phyloP scores from a whole-genome alignment of 345 rosid species.

The Jatropha curcas region DNA sequence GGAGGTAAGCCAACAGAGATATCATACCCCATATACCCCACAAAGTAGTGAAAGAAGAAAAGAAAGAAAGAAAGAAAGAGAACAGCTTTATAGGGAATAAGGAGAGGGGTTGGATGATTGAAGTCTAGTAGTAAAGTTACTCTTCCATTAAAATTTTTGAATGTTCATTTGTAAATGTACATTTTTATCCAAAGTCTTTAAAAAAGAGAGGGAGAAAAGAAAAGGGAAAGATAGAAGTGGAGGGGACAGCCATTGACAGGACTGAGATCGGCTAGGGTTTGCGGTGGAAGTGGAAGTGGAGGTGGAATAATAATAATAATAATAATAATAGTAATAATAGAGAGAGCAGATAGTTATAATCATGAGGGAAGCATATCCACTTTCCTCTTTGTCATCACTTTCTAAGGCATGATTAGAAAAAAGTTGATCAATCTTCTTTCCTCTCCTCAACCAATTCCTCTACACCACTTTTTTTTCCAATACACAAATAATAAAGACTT shows the following conservation, averaged over 20 bases:
- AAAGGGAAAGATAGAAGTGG: conserved; percentile 14
- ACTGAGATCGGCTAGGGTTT: conserved; percentile 43
- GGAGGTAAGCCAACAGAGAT: conserved; percentile 30
- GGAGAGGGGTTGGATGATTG: conserved; percentile 53
- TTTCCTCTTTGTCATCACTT: conserved; percentile 85
- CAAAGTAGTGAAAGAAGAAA: conserved; percentile 27
- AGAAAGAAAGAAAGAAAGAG: conserved; percentile 22
- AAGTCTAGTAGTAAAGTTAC: conserved; percentile 35
- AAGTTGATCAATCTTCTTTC: conserved; percentile 56
- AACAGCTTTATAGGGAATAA: conserved; percentile 60
- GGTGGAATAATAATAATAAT: conserved; percentile 43
- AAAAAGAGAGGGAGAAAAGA: not conserved
- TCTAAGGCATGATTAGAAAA: conserved; percentile 82
- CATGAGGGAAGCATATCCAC: conserved; percentile 69
- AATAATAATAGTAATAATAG: not conserved
- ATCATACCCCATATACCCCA: conserved; percentile 37
- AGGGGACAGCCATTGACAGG: conserved; percentile 37
- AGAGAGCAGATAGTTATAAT: conserved; percentile 54
- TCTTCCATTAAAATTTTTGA: conserved; percentile 18
- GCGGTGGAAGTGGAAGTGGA: conserved; percentile 54
- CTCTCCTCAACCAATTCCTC: conserved; percentile 23
- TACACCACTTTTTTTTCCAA: conserved; percentile 19
- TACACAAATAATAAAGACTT: conserved; percentile 25
- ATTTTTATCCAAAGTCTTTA: conserved; percentile 8
- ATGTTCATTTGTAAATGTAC: conserved; percentile 12